Evolutionary conservation across 805 yeast species (phyloP).

Genomic region (Vanderwaltozyma polyspora): DNA sequence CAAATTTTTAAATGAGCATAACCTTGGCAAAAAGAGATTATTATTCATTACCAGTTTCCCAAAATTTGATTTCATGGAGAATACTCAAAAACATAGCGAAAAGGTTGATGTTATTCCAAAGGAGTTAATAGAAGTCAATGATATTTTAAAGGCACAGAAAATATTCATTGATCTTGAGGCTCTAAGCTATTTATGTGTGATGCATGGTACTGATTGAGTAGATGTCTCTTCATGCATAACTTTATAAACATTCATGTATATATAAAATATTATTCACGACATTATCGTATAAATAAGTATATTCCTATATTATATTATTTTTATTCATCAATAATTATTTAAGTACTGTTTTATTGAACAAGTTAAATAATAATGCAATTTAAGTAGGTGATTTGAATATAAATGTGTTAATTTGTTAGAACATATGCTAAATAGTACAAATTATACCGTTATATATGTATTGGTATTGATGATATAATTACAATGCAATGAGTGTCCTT

Average conservation of each 20-base stretch:
- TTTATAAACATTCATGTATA: too few relatives aligned
- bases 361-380: too few relatives aligned
- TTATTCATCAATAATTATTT: too few relatives aligned
- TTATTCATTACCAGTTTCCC: slow-evolving; percentile 57
- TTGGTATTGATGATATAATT: too few relatives aligned
- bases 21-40: slow-evolving; percentile 37
- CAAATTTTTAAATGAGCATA: slow-evolving; percentile 38
- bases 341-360: too few relatives aligned
- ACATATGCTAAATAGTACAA: neutral
- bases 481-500: too few relatives aligned
- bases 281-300: too few relatives aligned
- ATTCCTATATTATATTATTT: too few relatives aligned
- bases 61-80: slow-evolving; percentile 48
- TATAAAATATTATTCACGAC: too few relatives aligned
- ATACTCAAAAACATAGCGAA: slow-evolving; percentile 41
- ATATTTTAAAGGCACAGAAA: slow-evolving; percentile 67
- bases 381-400: neutral
- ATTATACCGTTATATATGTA: neutral
- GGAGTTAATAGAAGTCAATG: slow-evolving; percentile 76
- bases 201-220: slow-evolving; percentile 8
- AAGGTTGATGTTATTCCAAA: slow-evolving; percentile 57
- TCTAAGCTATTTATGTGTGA: slow-evolving; percentile 44
- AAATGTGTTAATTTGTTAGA: neutral
- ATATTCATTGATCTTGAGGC: slow-evolving; percentile 64
- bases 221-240: too few relatives aligned